phyloP scores from a whole-genome alignment of 2,329 filamentous ascomycete species.

The Orbilia ellipsospora region DNA sequence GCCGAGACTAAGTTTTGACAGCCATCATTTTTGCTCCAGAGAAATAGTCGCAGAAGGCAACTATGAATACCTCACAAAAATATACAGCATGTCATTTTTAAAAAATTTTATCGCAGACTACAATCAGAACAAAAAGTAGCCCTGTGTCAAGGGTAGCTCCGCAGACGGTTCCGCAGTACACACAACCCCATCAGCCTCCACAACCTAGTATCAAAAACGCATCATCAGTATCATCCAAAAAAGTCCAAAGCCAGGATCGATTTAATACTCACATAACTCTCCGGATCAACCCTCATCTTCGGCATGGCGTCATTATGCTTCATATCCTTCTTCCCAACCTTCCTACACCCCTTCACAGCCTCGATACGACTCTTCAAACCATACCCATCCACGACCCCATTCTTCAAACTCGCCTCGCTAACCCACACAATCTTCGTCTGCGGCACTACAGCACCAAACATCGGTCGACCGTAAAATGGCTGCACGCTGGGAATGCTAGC shows the following conservation, averaged over 20 bases:
- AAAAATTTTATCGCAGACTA: background rate
- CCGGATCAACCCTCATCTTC: slow-evolving; percentile 89
- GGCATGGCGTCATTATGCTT: slow-evolving; percentile 86
- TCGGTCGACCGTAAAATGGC: slow-evolving; percentile 82
- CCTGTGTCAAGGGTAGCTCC: slow-evolving; percentile 79
- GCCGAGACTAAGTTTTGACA: too few species aligned
- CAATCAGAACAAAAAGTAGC: slow-evolving; percentile 77
- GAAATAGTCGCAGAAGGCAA: too few species aligned
- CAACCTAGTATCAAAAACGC: slow-evolving; percentile 64
- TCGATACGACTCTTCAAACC: slow-evolving; percentile 82
- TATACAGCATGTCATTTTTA: too few species aligned
- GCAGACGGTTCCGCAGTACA: slow-evolving; percentile 79
- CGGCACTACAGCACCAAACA: slow-evolving; percentile 82
- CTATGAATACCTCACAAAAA: too few species aligned
- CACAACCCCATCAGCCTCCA: slow-evolving; percentile 82
- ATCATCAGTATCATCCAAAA: slow-evolving; percentile 36
- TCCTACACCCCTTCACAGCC: slow-evolving; percentile 79
- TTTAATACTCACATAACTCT: slow-evolving; percentile 74
- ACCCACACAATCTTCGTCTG: slow-evolving; percentile 83
- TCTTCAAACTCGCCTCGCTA: slow-evolving; percentile 75
- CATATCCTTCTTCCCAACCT: slow-evolving; percentile 85
- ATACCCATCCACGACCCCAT: slow-evolving; percentile 76
- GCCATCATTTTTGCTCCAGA: too few species aligned
- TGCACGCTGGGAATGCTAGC: slow-evolving; percentile 88
- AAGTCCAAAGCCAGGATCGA: background rate